Evolutionary conservation across 352 stramenopile species (phyloP).

Genomic region (Pythium periplocum): DNA sequence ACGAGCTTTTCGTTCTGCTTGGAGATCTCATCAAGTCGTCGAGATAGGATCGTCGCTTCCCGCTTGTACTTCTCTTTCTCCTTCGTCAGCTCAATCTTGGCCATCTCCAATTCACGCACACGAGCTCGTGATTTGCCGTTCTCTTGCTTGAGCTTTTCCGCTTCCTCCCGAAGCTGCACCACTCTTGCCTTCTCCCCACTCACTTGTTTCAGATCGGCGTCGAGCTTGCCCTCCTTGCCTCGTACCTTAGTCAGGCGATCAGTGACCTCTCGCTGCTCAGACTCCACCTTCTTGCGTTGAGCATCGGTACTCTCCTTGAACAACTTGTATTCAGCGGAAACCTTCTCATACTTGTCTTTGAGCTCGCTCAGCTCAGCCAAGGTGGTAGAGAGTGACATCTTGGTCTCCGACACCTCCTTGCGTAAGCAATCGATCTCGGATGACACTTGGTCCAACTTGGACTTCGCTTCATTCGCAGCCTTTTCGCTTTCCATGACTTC

Average conservation of each 20-base stretch:
- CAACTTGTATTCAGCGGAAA: conserved; percentile 1
- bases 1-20: conserved; percentile 73
- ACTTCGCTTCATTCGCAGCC: not conserved
- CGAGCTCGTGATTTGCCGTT: conserved; percentile 10
- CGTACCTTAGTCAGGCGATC: conserved; percentile 8
- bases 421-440: no score
- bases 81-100: conserved; percentile 38
- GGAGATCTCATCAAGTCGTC: conserved; percentile 26
- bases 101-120: conserved; percentile 9
- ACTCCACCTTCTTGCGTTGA: conserved; percentile 11
- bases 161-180: conserved; percentile 11
- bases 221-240: conserved; percentile 15
- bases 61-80: conserved; percentile 51
- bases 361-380: conserved; percentile 1
- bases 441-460: not conserved
- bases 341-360: not conserved
- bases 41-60: conserved; percentile 15
- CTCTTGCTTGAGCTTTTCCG: conserved; percentile 13
- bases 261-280: conserved; percentile 14
- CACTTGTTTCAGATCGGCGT: conserved; percentile 15
- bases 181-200: conserved; percentile 12
- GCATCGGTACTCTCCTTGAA: conserved; percentile 6
- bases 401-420: not conserved
- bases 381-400: not conserved
- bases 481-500: not conserved